Conservation (phyloP, 768 basidiomycete species). For the Heimioporus sp. region DNA sequence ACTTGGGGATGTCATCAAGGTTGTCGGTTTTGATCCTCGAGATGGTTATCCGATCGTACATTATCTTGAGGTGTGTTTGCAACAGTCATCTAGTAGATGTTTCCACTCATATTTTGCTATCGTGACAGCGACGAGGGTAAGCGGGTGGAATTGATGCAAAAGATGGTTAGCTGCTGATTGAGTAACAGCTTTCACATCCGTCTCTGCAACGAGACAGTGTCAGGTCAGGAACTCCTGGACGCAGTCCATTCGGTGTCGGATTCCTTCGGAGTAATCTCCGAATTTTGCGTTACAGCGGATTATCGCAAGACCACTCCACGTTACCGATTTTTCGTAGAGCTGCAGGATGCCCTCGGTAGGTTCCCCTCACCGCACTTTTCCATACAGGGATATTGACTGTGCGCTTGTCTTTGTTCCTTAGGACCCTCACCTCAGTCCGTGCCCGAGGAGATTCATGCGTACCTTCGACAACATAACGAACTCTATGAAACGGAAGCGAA, state of each 20-base stretch:
- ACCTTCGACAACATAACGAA: slow-evolving; percentile 12
- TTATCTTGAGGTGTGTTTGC: slow-evolving; percentile 19
- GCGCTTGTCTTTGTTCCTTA: background rate
- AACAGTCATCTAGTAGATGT: background rate
- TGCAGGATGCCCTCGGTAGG: slow-evolving; percentile 7
- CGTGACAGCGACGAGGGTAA: slow-evolving; percentile 20
- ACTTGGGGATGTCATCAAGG: background rate
- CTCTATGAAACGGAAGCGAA: slow-evolving; percentile 9
- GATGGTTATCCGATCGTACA: background rate
- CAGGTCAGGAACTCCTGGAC: slow-evolving; percentile 18
- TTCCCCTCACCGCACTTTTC: background rate
- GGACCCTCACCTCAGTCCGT: slow-evolving; percentile 1
- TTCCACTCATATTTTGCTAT: background rate
- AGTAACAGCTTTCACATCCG: slow-evolving; percentile 13
- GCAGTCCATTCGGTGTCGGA: slow-evolving; percentile 13
- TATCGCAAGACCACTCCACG: slow-evolving; percentile 14
- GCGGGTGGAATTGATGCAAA: background rate
- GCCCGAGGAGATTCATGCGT: slow-evolving; percentile 5
- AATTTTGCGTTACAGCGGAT: slow-evolving; percentile 20
- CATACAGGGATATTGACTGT: background rate
- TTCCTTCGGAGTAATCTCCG: slow-evolving; percentile 19
- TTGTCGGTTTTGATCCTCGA: background rate
- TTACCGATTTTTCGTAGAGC: slow-evolving; percentile 22
- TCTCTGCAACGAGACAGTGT: slow-evolving; percentile 21
- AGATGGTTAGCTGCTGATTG: too few relatives aligned